These are phyloP conservation scores for Lactarius hatsudake DNA, from an alignment of 768 basidiomycete genomes.

Conservation along the genomic window DNA sequence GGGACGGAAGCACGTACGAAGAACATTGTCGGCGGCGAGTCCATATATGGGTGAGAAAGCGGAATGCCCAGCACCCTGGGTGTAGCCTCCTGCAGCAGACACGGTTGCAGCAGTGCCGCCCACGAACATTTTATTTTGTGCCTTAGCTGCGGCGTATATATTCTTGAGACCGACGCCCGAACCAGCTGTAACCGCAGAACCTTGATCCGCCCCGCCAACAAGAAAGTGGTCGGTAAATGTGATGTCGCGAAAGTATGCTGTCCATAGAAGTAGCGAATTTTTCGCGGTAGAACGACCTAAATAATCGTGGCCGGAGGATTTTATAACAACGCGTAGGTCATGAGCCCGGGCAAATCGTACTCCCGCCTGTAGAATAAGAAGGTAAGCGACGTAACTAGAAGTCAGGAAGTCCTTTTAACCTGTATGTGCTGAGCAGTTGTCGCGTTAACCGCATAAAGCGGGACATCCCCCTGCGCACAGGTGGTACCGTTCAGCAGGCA, in stretches of 20 bases:
- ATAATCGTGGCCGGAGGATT: constrained; percentile 41
- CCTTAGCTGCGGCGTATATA: constrained; percentile 26
- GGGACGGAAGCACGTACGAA: constrained; percentile 21
- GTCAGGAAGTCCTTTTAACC: neutral
- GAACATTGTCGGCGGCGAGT: constrained; percentile 31
- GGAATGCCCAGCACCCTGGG: constrained; percentile 32
- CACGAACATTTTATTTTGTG: constrained; percentile 27
- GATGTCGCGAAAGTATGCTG: constrained; percentile 38
- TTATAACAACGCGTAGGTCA: constrained; percentile 36
- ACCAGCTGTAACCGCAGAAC: constrained; percentile 31
- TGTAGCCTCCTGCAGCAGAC: constrained; percentile 29
- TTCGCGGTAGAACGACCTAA: constrained; percentile 45
- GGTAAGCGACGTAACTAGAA: neutral
- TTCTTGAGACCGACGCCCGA: constrained; percentile 27
- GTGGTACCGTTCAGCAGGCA: constrained; percentile 20
- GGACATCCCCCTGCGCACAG: constrained; percentile 24
- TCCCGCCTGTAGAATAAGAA: constrained; percentile 28
- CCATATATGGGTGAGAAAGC: constrained; percentile 28
- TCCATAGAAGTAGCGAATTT: constrained; percentile 42
- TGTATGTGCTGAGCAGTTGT: constrained; percentile 20
- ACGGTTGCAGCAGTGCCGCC: constrained; percentile 31
- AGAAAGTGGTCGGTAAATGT: constrained; percentile 32
- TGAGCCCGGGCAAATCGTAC: constrained; percentile 33
- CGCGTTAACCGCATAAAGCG: constrained; percentile 26
- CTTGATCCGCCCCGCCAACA: constrained; percentile 27